Base-by-base conservation (phyloP, 192 early-diverging fungal genomes). In the Funneliformis mosseae region DNA sequence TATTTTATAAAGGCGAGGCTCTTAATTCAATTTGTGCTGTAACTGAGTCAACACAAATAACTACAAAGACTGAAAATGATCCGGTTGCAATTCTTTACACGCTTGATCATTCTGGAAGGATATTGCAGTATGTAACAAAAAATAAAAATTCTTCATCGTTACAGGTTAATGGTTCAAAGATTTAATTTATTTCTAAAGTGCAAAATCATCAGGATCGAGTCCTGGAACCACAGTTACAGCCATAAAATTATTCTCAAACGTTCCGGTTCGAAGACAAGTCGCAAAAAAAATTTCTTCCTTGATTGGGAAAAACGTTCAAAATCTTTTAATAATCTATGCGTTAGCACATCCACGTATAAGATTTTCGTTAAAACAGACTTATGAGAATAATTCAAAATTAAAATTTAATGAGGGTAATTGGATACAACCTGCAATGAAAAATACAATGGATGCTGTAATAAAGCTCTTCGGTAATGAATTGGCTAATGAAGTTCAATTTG, bases 201-300 rank as follows among this genome's bases (percentile, higher is more conserved):
- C 11, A 68, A 33, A 48, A 23, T 60, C 67, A 18, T 12, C 9
- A 11, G 39, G 45, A 46, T 25, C 41, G 38, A 50, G 39, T 33
- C 33, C 75, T 4, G 86, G 86, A n/a, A 86, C 86, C 6, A 82
- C 72, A 5, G 76, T 87, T 10, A 28, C 27, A 23, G 81, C 84
- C 8, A 45, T 82, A 11, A 76, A 80, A 46, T 71, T 82, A 23
- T 86, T 87, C 39, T 78, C 73, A 18, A 80, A 79, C 14, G 28
- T 82, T 5, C 84, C 86, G n/a, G 86, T 87, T 11, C 78, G 86
- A 62, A 77, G 83, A 72, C 83, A 83, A 61, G 84, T 85, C 79
- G 80, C 80, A 11, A 74, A 83, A 71, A 83, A 83, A 38, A 81
- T 79, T 75, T 55, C 63, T 0, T 14, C 70, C 8, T 59, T 16